These are phyloP conservation scores for Plantago coronopus DNA, from an alignment of 305 asterid genomes.

Conservation along the genomic window DNA sequence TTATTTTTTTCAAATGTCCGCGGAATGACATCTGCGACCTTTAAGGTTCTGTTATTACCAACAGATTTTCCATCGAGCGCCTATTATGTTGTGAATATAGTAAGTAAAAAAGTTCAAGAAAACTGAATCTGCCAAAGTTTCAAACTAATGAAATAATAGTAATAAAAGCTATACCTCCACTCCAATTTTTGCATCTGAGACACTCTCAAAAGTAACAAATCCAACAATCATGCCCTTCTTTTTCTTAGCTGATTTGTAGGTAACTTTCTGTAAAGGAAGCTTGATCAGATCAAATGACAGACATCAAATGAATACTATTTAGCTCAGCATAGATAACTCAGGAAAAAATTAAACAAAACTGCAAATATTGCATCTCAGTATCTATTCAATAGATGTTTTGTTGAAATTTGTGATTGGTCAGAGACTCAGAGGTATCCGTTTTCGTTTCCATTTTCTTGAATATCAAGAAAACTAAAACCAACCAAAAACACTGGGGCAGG, in stretches of 20 bases:
- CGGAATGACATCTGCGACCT: conserved; percentile 64
- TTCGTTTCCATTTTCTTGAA: no score
- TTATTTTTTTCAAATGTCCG: conserved; percentile 65
- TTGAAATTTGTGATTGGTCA: background rate
- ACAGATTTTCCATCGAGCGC: conserved; percentile 63
- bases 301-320: conserved; percentile 18
- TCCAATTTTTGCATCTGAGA: conserved; percentile 49
- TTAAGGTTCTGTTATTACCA: conserved; percentile 70
- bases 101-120: conserved; percentile 13
- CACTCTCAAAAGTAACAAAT: conserved; percentile 67
- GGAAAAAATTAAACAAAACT: background rate
- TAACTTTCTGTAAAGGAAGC: conserved; percentile 43
- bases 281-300: conserved; percentile 11
- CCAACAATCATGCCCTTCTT: conserved; percentile 93
- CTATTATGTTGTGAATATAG: conserved; percentile 39
- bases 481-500: no score
- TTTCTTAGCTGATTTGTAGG: conserved; percentile 76
- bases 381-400: background rate
- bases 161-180: conserved; percentile 37
- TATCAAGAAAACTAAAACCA: no score
- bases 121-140: conserved; percentile 4
- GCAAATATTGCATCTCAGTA: background rate
- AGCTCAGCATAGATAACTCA: conserved; percentile 9
- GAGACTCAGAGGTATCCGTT: no score
- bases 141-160: background rate